Conservation (phyloP, 1,284 basidiomycete species). For the Cutaneotrichosporon curvatum region DNA sequence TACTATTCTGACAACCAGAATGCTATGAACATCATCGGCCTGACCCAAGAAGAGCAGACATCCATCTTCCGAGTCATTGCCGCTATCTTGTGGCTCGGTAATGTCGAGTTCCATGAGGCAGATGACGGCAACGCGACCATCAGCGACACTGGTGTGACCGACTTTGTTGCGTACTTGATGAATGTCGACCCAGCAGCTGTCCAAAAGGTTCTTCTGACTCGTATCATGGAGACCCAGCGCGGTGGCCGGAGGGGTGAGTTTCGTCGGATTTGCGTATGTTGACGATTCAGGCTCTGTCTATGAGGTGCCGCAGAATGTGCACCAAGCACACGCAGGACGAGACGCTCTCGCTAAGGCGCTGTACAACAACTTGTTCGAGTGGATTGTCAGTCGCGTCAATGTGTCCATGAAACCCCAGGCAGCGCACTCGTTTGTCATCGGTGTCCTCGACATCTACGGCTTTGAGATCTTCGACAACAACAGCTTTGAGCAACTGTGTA, state of each 20-base stretch:
- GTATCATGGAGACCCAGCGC: constrained; percentile 85
- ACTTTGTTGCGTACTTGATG: constrained; percentile 93
- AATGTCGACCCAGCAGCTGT: constrained; percentile 72
- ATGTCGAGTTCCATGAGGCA: constrained; percentile 80
- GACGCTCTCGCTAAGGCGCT: constrained; percentile 94
- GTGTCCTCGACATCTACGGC: constrained; percentile 93
- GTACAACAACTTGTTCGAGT: constrained; percentile 98
- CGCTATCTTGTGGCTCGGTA: constrained; percentile 91
- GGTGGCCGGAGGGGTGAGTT: constrained; percentile 73
- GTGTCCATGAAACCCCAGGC: constrained; percentile 85
- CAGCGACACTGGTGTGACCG: constrained; percentile 78
- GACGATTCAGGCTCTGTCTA: constrained; percentile 63
- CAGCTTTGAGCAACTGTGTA: constrained; percentile 97
- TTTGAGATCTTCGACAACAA: constrained; percentile 99
- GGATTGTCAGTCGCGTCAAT: constrained; percentile 97
- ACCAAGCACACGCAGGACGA: constrained; percentile 80
- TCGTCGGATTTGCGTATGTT: background rate
- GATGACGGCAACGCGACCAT: constrained; percentile 84
- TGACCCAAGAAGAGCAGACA: constrained; percentile 74
- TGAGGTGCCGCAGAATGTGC: constrained; percentile 89
- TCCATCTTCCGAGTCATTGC: constrained; percentile 94
- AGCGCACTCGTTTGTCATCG: constrained; percentile 75
- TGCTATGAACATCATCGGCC: constrained; percentile 90
- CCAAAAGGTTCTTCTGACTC: constrained; percentile 77
- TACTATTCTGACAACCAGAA: constrained; percentile 50